Conservation (phyloP, 2,329 filamentous ascomycete genomes). For the Penicillium sp. region DNA sequence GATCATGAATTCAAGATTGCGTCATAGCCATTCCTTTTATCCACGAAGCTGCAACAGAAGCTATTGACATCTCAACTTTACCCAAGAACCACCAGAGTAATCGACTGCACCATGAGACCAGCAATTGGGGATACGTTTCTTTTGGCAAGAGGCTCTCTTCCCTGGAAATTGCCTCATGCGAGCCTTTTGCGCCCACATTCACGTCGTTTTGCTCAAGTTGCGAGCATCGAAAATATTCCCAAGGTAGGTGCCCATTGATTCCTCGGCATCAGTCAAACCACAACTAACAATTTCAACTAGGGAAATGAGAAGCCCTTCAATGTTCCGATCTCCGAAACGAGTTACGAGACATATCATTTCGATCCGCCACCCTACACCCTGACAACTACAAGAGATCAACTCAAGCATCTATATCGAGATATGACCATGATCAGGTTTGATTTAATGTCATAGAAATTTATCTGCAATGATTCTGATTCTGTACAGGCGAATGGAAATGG, state of each 20-base stretch:
- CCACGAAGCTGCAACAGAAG: too few relatives aligned
- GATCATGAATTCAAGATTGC: conserved; percentile 8
- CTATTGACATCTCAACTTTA: too few relatives aligned
- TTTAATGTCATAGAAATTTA: conserved; percentile 62
- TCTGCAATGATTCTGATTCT: background rate
- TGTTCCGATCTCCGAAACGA: conserved; percentile 58
- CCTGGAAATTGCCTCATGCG: background rate
- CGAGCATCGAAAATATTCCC: background rate
- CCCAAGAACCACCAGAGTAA: too few relatives aligned
- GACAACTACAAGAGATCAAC: conserved; percentile 85
- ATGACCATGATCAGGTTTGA: conserved; percentile 82
- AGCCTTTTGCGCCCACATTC: background rate
- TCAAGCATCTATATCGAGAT: conserved; percentile 95
- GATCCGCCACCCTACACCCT: conserved; percentile 79
- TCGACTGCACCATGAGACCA: background rate
- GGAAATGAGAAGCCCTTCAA: background rate
- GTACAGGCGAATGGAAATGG: background rate
- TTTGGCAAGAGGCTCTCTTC: background rate
- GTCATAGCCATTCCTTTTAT: background rate
- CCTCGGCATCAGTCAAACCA: background rate
- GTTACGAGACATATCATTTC: conserved; percentile 99
- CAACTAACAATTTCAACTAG: background rate
- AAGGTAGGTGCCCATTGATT: background rate
- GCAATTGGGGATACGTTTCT: background rate
- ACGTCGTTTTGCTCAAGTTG: background rate